Percentiles rank a stretch among this genome's conserved stretches.
These are phyloP conservation scores for Penicillium pancosmium DNA, from an alignment of 495 filamentous ascomycete genomes.

Conservation along the genomic window DNA sequence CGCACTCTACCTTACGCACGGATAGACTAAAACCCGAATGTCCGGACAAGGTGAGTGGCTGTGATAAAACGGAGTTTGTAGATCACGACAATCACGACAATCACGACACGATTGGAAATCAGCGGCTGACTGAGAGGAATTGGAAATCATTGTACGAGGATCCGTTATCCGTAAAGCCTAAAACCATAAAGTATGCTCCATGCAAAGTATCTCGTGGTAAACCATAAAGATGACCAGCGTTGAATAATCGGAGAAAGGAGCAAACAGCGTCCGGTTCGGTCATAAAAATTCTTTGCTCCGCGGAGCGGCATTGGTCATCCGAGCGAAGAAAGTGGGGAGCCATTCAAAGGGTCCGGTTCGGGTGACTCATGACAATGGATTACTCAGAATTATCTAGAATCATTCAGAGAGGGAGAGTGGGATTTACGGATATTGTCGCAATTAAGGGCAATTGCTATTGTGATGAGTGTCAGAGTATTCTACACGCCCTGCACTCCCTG, in stretches of 20 bases:
- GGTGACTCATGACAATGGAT: background rate
- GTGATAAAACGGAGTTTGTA: background rate
- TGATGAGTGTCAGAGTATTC: background rate
- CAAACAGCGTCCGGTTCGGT: background rate
- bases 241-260: background rate
- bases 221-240: background rate
- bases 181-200: background rate
- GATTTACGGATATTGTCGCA: background rate
- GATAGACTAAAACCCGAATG: background rate
- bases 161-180: background rate
- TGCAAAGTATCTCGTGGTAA: too few relatives aligned
- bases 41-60: background rate
- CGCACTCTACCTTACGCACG: background rate
- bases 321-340: background rate
- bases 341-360: background rate
- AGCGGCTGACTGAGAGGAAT: background rate
- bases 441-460: background rate
- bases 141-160: background rate
- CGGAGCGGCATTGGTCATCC: constrained; percentile 5
- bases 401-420: background rate
- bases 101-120: background rate
- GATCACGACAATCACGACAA: background rate
- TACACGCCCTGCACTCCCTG: background rate
- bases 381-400: background rate
- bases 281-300: constrained; percentile 3